A percentile compares a stretch with the other conserved stretches of the same genome.
Evolutionary conservation across 1,139 yeast species (phyloP).

Genomic region (Suzukiozyma palmioleophila): DNA sequence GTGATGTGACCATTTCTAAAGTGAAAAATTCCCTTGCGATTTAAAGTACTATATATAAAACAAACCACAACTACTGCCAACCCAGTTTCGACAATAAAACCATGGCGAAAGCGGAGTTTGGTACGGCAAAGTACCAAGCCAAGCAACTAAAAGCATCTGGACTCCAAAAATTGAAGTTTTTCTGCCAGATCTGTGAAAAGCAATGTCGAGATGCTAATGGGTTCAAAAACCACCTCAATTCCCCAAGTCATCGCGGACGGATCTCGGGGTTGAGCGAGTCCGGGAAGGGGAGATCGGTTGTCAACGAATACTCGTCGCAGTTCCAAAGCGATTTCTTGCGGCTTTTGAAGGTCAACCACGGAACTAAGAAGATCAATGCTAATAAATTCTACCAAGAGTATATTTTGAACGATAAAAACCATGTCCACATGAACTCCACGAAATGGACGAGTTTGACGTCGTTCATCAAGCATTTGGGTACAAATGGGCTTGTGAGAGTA

Average conservation of each 20-base stretch:
- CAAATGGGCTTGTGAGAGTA: slow-evolving; percentile 55
- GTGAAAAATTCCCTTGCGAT: neutral
- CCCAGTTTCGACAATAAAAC: neutral
- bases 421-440: slow-evolving; percentile 89
- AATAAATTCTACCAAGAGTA: slow-evolving; percentile 89
- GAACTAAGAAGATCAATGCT: slow-evolving; percentile 75
- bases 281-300: slow-evolving; percentile 37
- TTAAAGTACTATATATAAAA: too few species aligned
- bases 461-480: slow-evolving; percentile 63
- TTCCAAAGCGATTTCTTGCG: slow-evolving; percentile 66
- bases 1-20: neutral
- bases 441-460: slow-evolving; percentile 68
- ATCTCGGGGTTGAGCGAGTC: slow-evolving; percentile 38
- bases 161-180: slow-evolving; percentile 77
- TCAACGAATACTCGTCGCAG: slow-evolving; percentile 55
- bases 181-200: slow-evolving; percentile 87
- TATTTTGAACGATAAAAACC: slow-evolving; percentile 67
- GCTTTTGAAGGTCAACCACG: slow-evolving; percentile 64
- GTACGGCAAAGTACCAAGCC: slow-evolving; percentile 77
- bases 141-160: slow-evolving; percentile 81
- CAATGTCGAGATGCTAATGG: slow-evolving; percentile 97
- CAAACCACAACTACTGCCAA: too few species aligned
- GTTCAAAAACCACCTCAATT: slow-evolving; percentile 76
- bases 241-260: slow-evolving; percentile 69
- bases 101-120: slow-evolving; percentile 55